Evolutionary conservation across 371 early-diverging fungal species (phyloP), one percentile per base, ranked within the genome.

Genomic region (Actinomucor elegans): DNA sequence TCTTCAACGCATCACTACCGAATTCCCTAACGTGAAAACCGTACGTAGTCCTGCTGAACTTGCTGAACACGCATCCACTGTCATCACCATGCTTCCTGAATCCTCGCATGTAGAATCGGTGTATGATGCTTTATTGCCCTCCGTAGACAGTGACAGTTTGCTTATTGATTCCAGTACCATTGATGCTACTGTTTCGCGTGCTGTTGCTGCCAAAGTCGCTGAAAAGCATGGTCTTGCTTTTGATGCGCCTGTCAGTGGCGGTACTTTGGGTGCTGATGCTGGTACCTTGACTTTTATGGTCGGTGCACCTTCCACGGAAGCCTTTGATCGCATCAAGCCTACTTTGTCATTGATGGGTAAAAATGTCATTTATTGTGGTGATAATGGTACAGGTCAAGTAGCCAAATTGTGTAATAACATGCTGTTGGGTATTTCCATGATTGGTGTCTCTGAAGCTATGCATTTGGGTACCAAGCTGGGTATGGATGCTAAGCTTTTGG

Each of bases 351-450:
- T 70, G 44, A 98, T 98, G 99, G 99, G 97, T 27, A 90, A 90
- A 64, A 94, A 93, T 60, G 89, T 96, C 48, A 85, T 94, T n/a
- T 81, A 89, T 61, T 97, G 98, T 75, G 99, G 97, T 14, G 69
- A 56, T 12, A 73, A 82, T 60, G 98, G 98, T 5, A 84, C 84
- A 17, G 99, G 99, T 2, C 94, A 94, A 61, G 90, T 92, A 2
- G 97, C 95, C 46, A 98, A 98, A 70, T 87, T 97, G 33, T 95
- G 96, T 77, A 98, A 98, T 80, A 98, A 98, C 69, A 91, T 98
- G 90, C 61, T 98, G 34, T 74, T 98, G 24, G 98, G 93, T 11
- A 90, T 94, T 54, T 80, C 88, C 18, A 98, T 98, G 98, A 77
- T 96, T 18, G 99, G 91, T 26, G 88, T 90, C 0, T 81, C 92